Evolutionary conservation across 176 grass and related monocot species (phyloP), one percentile per base, ranked within the genome.

Genomic region (Rhynchospora pubera): DNA sequence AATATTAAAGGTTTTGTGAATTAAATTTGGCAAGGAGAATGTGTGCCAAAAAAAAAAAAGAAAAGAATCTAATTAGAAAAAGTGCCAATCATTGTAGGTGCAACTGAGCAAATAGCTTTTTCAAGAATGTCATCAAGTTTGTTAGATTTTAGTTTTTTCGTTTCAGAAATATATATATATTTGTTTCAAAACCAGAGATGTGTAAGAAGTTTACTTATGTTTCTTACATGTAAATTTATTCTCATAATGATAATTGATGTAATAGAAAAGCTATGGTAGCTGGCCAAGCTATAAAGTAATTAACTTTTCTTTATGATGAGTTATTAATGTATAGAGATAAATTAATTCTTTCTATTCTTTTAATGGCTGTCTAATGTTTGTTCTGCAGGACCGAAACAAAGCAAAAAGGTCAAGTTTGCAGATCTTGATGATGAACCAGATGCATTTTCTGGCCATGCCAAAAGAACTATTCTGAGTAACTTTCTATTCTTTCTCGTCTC

Each of bases 341-440:
- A 48, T 13, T 7, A 11, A 11, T 50, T 24, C 5, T 53, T 51
- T 53, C 48, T 7, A 53, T 52, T 53, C 52, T 30, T 12, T 53
- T 52, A 6, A 18, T 46, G 7, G 19, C 4, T 71, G 9, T 71
- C 9, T 47, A 16, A 26, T 87, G 42, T 56, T 64, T 66, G 80
- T 70, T 87, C 61, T 57, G 34, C 91, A 91, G 91, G 84, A 86
- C 79, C 71, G 61, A 88, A 89, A 79, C 83, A 66, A 85, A 85
- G 28, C 34, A 93, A 91, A 83, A 93, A 77, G 59, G 84, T 91
- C 85, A 85, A 89, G 60, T 89, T 93, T 87, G 69, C 72, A 85
- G 56, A 71, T 89, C 79, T 86, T 88, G 81, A 67, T 87, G 86
- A 57, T 83, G 79, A 64, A 48, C 77, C 79, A 85, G 87, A 57